Evolutionary conservation across 805 yeast genomes (phyloP).

Genomic region (Nematodospora valgi): DNA sequence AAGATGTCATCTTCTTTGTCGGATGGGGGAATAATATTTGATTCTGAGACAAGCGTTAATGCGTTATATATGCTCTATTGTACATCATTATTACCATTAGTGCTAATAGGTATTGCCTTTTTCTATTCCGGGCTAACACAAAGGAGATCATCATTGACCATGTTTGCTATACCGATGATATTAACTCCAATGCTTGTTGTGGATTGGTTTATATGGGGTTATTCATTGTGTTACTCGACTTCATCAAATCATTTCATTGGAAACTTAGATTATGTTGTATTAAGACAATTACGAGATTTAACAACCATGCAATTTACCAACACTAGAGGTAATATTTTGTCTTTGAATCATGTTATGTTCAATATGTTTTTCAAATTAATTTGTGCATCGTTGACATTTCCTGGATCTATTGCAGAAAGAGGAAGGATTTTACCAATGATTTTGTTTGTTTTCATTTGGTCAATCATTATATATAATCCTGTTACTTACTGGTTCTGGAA

Average conservation of each 20-base stretch:
- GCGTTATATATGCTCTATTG: slow-evolving; percentile 33
- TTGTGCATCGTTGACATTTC: slow-evolving; percentile 40
- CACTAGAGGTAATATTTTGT: slow-evolving; percentile 35
- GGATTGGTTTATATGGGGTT: slow-evolving; percentile 46
- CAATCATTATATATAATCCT: slow-evolving; percentile 38
- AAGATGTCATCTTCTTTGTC: neutral
- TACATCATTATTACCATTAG: slow-evolving; percentile 27
- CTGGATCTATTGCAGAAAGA: slow-evolving; percentile 43
- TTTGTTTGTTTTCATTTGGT: slow-evolving; percentile 38
- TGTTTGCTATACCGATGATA: slow-evolving; percentile 34
- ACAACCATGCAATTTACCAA: slow-evolving; percentile 22
- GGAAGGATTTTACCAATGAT: slow-evolving; percentile 42
- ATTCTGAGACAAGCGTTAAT: slow-evolving; percentile 10
- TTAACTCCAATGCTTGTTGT: slow-evolving; percentile 29
- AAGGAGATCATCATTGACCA: slow-evolving; percentile 38
- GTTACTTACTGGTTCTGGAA: slow-evolving; percentile 47
- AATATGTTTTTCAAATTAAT: slow-evolving; percentile 37
- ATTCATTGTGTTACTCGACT: slow-evolving; percentile 38
- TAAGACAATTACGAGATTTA: slow-evolving; percentile 22
- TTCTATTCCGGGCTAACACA: slow-evolving; percentile 44
- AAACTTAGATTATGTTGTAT: slow-evolving; percentile 26
- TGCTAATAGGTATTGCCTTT: slow-evolving; percentile 33
- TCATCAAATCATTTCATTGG: slow-evolving; percentile 35
- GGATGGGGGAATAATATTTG: neutral
- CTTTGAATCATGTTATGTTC: slow-evolving; percentile 36